Evolutionary conservation across 2,329 filamentous ascomycete genomes (phyloP), one percentile per base, ranked within the genome.

Genomic region (Neonectria sp.): DNA sequence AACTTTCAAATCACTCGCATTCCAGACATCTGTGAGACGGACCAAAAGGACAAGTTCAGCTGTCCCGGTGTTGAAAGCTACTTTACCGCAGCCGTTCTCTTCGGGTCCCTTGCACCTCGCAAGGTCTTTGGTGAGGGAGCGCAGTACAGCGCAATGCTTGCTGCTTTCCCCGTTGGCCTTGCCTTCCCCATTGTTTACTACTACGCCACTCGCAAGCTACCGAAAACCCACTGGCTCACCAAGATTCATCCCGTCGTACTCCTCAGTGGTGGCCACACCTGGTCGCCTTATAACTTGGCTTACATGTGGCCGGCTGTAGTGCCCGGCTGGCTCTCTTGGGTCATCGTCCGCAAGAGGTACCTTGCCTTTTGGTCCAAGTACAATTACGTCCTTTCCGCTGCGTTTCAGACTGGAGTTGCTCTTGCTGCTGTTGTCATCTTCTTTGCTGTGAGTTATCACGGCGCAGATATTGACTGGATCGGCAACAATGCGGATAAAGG

Each of bases 281-380:
- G 82, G 79, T 80, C 82, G 3, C 84, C 82, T 0, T 86, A 85
- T 71, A 88, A 85, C 51, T 59, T 81, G 58, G 81, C 79, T 1
- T 88, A 87, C 71, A 73, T 82, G 40, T 84, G 82, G 80, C 84
- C 83, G 0, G 80, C 83, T 24, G 82, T 88, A 1, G 80, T 84
- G 3, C 79, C 87, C 4, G 85, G 82, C 4, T 85, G 79, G 75
- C 67, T 84, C 21, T 85, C 83, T 4, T 87, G 85, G 83, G 76
- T 86, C 8, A 85, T 81, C 57, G 72, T 86, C 52, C 82, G 83
- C 53, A 74, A 73, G 40, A 79, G 84, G 12, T 85, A 82, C 70
- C 79, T 85, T 17, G 79, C 73, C 0, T 83, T 86, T 69, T 88
- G 86, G 85, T 80, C 83, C 63, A 86, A 86, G 77, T 82, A 82